Conservation (phyloP, 1,139 yeast genomes). For the Spathaspora sp. region DNA sequence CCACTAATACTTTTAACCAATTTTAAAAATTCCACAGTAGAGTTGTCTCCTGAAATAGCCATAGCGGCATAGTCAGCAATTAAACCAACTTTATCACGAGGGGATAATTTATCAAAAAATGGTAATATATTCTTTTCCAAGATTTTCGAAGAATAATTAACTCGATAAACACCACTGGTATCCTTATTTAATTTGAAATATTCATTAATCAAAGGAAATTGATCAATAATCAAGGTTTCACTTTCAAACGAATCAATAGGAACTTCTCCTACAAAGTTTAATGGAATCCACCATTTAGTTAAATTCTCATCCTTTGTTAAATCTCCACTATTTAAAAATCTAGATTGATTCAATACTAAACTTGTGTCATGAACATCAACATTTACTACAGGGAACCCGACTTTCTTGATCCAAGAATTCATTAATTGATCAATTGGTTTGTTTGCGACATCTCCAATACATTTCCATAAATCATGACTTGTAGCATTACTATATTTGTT, state of each 20-base stretch:
- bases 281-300: constrained; percentile 77
- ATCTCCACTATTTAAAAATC: constrained; percentile 80
- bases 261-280: constrained; percentile 35
- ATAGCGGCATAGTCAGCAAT: constrained; percentile 35
- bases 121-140: constrained; percentile 45
- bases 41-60: constrained; percentile 58
- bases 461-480: constrained; percentile 78
- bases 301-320: constrained; percentile 69
- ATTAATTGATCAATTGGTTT: constrained; percentile 70
- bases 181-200: constrained; percentile 64
- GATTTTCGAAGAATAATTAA: constrained; percentile 55
- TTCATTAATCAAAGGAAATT: constrained; percentile 20
- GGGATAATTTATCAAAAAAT: constrained; percentile 53
- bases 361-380: constrained; percentile 43
- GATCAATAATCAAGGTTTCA: constrained; percentile 21
- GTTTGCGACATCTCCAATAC: constrained; percentile 71
- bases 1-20: constrained; percentile 41
- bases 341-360: constrained; percentile 62
- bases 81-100: constrained; percentile 54
- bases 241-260: constrained; percentile 23
- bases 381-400: constrained; percentile 80
- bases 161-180: constrained; percentile 66
- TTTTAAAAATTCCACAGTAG: constrained; percentile 45
- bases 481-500: constrained; percentile 77
- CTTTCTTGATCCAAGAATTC: constrained; percentile 80